Evolutionary conservation across 495 filamentous ascomycete species (phyloP), one percentile per base, ranked within the genome.

Genomic region (Glutinoglossum americanum): DNA sequence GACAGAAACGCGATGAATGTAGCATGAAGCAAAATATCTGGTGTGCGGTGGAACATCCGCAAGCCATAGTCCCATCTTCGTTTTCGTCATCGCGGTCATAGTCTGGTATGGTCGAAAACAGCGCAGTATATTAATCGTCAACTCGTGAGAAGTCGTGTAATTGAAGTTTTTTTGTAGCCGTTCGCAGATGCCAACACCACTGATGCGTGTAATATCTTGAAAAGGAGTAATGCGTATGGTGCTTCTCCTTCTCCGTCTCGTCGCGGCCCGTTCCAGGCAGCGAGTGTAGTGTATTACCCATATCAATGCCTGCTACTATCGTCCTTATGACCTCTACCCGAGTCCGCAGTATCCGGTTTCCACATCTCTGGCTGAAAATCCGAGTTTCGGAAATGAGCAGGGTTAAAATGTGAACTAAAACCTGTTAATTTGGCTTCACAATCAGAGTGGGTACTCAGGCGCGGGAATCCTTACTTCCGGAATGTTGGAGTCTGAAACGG

Each of bases 341-440:
- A 58, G 3, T 49, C 56, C n/a, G 41, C 56, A 33, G 32, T 53
- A 0, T 60, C 59, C 15, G 59, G 59, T 19, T 3, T 48, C 59
- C 72, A 72, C 56, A 72, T 71, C 63, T 84, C 80, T 0, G 87
- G 87, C 62, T 89, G 85, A 62, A 93, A 93, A 62, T 90, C 82
- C 56, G 81, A 74, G 63, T 89, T 90, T 61, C 83, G 81, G 68
- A 84, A 90, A 69, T 93, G 87, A 1, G 84, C 84, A 53, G 80
- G 80, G 62, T 89, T 89, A 69, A 85, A 89, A 26, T 86, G 82
- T 26, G 72, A 75, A 61, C 78, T 82, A 60, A 39, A 37, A 21
- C 33, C 15, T 78, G 73, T 72, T 60, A 77, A 76, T 7, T 75
- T 0, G 68, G 67, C 55, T 72, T 73, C 71, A 74, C 73, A 7